Evolutionary conservation across 1,284 basidiomycete species (phyloP).

Genomic region (Pseudozyma sp.): DNA sequence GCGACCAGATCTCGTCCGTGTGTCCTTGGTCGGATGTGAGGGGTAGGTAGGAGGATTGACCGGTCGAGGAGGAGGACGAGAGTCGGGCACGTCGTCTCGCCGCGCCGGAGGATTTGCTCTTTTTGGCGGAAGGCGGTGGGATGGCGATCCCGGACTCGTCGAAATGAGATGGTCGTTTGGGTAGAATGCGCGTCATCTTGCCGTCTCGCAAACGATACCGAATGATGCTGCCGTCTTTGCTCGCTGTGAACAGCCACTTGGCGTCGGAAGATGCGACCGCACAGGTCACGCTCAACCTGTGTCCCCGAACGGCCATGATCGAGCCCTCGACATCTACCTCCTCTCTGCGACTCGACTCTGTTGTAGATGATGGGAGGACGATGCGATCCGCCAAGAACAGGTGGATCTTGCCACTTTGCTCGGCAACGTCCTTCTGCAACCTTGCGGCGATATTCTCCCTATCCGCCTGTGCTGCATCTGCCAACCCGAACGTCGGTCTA

Average conservation of each 20-base stretch:
- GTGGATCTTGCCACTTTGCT: constrained; percentile 75
- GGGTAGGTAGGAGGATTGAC: constrained; percentile 50
- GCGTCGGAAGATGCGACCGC: constrained; percentile 79
- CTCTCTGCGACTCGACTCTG: background rate
- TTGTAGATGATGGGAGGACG: background rate
- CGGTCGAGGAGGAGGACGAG: background rate
- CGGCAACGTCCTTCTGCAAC: constrained; percentile 73
- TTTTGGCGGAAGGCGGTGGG: background rate
- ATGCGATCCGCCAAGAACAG: constrained; percentile 74
- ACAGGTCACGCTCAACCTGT: constrained; percentile 80
- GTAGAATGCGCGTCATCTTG: constrained; percentile 52
- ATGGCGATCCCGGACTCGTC: constrained; percentile 13
- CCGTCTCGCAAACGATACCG: constrained; percentile 65
- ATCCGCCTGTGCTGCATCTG: constrained; percentile 93
- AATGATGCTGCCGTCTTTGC: constrained; percentile 63
- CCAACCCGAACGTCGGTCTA: constrained; percentile 64
- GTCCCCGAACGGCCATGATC: constrained; percentile 74
- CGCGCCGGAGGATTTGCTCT: constrained; percentile 47
- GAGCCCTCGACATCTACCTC: background rate
- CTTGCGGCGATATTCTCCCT: constrained; percentile 88
- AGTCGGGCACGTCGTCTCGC: constrained; percentile 41
- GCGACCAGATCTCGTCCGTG: constrained; percentile 82
- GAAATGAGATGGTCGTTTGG: constrained; percentile 24
- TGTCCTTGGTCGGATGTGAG: constrained; percentile 75
- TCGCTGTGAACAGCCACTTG: constrained; percentile 72